Conservation (phyloP, 768 basidiomycete species). For the Agrocybe praecox region DNA sequence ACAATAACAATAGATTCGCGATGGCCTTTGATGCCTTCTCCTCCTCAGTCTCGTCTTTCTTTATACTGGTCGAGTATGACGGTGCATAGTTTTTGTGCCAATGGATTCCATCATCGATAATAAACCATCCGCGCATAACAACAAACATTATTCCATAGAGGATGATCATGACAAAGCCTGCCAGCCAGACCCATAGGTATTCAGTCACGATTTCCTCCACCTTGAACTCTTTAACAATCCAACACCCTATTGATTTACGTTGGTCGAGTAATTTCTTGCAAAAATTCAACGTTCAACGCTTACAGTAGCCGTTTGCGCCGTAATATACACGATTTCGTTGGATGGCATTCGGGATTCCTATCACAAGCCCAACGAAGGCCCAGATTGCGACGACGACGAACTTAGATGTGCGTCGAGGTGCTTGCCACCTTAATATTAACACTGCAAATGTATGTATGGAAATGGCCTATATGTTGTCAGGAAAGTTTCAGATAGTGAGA, state of each 20-base stretch:
- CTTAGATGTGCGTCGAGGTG: constrained; percentile 31
- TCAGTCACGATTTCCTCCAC: constrained; percentile 46
- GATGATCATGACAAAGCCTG: constrained; percentile 41
- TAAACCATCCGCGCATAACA: constrained; percentile 38
- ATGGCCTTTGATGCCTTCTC: constrained; percentile 26
- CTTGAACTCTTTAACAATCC: constrained; percentile 39
- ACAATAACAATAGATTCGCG: constrained; percentile 53
- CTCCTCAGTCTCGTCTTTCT: constrained; percentile 23
- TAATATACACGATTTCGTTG: constrained; percentile 40
- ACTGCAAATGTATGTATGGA: constrained; percentile 52
- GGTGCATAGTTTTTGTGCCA: constrained; percentile 13
- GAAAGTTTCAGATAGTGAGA: background rate
- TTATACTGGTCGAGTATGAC: background rate
- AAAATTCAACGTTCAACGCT: no score
- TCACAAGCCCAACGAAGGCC: constrained; percentile 38
- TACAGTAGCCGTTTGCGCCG: constrained; percentile 38
- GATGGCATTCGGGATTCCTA: constrained; percentile 37
- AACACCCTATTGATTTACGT: constrained; percentile 37
- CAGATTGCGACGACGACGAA: constrained; percentile 39
- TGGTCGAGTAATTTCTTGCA: no score
- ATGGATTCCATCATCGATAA: constrained; percentile 29
- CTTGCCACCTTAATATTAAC: constrained; percentile 43
- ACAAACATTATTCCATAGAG: constrained; percentile 49
- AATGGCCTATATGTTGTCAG: constrained; percentile 33
- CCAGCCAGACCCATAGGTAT: constrained; percentile 56